phyloP scores from a whole-genome alignment of 2,329 filamentous ascomycete genomes.

The Thermoascus crustaceus region DNA sequence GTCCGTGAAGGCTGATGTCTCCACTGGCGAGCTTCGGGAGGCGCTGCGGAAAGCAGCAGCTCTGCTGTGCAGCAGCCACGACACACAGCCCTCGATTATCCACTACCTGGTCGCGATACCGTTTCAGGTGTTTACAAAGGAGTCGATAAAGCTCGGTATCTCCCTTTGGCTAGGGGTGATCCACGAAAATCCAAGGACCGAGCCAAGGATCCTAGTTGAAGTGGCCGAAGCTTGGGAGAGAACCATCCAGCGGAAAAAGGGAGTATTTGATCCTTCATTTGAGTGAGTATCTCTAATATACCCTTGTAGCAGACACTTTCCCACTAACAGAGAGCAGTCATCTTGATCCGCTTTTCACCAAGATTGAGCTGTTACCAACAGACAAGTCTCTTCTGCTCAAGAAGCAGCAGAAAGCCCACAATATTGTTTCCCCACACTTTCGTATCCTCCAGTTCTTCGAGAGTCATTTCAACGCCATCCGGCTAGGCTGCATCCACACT shows the following conservation, averaged over 20 bases:
- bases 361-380: constrained; percentile 86
- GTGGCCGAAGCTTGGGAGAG: constrained; percentile 87
- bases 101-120: constrained; percentile 88
- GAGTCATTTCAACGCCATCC: constrained; percentile 89
- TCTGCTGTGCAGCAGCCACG: constrained; percentile 68
- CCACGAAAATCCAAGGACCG: constrained; percentile 85
- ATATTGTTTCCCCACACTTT: constrained; percentile 77
- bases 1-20: constrained; percentile 58
- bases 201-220: constrained; percentile 75
- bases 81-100: constrained; percentile 68
- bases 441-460: constrained; percentile 79
- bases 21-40: constrained; percentile 68
- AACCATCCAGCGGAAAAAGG: constrained; percentile 66
- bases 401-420: constrained; percentile 69
- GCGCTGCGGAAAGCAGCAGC: constrained; percentile 78
- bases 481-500: constrained; percentile 73
- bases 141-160: constrained; percentile 89
- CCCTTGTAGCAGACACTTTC: constrained; percentile 1
- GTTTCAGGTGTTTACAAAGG: constrained; percentile 86
- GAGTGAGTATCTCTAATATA: constrained; percentile 38
- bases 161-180: constrained; percentile 96
- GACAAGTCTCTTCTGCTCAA: constrained; percentile 67
- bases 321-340: constrained; percentile 41
- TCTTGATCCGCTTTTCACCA: constrained; percentile 80
- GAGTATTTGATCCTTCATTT: constrained; percentile 69